Base-by-base conservation (phyloP, 1,139 yeast species). In the Scheffersomyces quercinus region DNA sequence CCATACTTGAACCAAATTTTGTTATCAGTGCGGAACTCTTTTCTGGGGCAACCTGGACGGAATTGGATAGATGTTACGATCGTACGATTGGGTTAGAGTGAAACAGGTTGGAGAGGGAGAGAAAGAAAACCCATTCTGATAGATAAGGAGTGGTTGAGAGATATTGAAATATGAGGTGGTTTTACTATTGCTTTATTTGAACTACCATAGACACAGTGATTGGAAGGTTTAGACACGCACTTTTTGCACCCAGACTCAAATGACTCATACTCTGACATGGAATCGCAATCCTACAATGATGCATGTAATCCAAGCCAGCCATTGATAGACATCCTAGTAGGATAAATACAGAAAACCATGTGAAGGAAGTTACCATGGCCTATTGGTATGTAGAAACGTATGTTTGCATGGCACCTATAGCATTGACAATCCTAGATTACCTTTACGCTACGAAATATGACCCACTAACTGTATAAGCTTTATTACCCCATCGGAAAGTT, bases 341-440 rank as follows among this genome's bases (percentile, higher is more conserved):
- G 50, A 45, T 65, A 68, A 5, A 82, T 30, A 16, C 74, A 67
- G 43, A 70, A 70, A 26, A 70, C 76, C 75, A 70, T 5, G 73
- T 64, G 7, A 51, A 42, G 4, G 57, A 51, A 12, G 55, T 31
- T 4, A 56, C 54, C 26, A 46, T 50, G 2, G 57, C 57, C 38
- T 68, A 53, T 47, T 67, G 73, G 50, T 68, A 70, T 15, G 55
- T 51, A 4, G 71, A 57, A 5, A 68, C 53, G 42, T 68, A 67
- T 3, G 70, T 56, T 46, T 68, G 72, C 30, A 68, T 63, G 26
- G 70, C 68, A 29, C 74, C 74, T n/a, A 67, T 55, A 6, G 70
- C 54, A 39, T 68, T 68, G 34, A 68, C 37, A 4, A 66, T 47
- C 1, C 73, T 73, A 43, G 67, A 65, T 58, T 16, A 65, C 67